Evolutionary conservation across 768 basidiomycete genomes (phyloP), one percentile per base, ranked within the genome.

Genomic region (Pleurotus sapidus): DNA sequence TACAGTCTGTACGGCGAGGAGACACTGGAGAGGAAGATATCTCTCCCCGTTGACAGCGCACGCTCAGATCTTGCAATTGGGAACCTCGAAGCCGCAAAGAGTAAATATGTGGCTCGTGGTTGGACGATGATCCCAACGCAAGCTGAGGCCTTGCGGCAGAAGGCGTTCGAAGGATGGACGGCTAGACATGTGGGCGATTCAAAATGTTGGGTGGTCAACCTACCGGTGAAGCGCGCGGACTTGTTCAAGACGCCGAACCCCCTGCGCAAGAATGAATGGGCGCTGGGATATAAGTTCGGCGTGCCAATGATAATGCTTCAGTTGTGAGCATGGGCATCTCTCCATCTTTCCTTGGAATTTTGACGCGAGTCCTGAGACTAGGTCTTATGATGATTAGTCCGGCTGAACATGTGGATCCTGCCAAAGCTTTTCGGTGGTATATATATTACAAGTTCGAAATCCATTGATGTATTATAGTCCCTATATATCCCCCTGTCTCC

Each of bases 1-100:
- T 77, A 75, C 50, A 67, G 72, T 0, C 59, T 77, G 3, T 79
- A 72, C 58, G 79, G 78, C 1, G 25, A 53, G 0, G 75, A 70
- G 2, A 80, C 77, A 1, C 75, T 77, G 46, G 71, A 18, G 14
- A 18, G 18, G 18, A 2, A 18, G 40, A 43, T 43, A 15, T 38
- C 50, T 24, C 38, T 53, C 8, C 18, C 40, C 20, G 25, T 53
- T 53, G 50, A 17, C 30, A 39, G 12, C 23, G n/a, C 34, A 38
- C 27, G 27, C 27, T 27, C 27, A 27, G 27, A 2, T 27, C 27
- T 27, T 27, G 11, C 15, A 14, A 20, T 25, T 17, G 34, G 37
- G 15, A 3, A 20, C n/a, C 11, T 20, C 8, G 50, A 27, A n/a
- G 50, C 50, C 37, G 27, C 27, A 27, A 53, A 38, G 50, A 34